phyloP scores from a whole-genome alignment of 257 asterid genomes.

The Scutellaria barbata region DNA sequence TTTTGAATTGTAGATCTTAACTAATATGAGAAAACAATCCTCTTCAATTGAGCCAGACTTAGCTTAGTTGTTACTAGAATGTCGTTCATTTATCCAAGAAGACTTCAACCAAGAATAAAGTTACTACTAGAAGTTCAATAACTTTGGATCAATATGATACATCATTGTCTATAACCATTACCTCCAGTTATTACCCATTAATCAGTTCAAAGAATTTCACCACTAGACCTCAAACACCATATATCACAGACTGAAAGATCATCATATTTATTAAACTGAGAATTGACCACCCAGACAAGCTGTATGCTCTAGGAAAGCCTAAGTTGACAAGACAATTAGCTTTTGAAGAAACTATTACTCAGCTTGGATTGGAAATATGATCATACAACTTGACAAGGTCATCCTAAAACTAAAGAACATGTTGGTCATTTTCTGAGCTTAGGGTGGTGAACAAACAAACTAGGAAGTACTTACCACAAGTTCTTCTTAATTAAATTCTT shows the following conservation, averaged over 20 bases:
- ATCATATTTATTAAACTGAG: not conserved
- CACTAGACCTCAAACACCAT: not conserved
- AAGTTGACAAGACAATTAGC: not conserved
- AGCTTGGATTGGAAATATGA: no score
- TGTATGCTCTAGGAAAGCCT: not conserved
- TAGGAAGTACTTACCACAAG: constrained; percentile 61
- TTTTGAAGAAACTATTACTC: not conserved
- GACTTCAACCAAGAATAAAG: constrained; percentile 2
- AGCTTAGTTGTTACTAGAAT: not conserved
- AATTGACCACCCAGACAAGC: not conserved
- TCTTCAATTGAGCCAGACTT: not conserved
- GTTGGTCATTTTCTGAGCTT: not conserved
- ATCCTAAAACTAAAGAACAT: constrained; percentile 10
- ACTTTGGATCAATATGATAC: constrained; percentile 9
- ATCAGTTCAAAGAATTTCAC: not conserved
- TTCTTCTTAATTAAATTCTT: constrained; percentile 77
- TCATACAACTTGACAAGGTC: not conserved
- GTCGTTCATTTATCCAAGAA: not conserved
- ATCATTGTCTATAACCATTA: not conserved
- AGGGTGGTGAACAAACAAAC: constrained; percentile 25
- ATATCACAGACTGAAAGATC: not conserved
- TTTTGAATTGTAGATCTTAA: not conserved
- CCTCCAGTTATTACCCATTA: not conserved
- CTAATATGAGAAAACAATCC: not conserved
- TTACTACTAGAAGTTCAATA: not conserved